These are phyloP conservation scores for Anethum foeniculum DNA, from an alignment of 140 eudicot species.

Conservation along the genomic window DNA sequence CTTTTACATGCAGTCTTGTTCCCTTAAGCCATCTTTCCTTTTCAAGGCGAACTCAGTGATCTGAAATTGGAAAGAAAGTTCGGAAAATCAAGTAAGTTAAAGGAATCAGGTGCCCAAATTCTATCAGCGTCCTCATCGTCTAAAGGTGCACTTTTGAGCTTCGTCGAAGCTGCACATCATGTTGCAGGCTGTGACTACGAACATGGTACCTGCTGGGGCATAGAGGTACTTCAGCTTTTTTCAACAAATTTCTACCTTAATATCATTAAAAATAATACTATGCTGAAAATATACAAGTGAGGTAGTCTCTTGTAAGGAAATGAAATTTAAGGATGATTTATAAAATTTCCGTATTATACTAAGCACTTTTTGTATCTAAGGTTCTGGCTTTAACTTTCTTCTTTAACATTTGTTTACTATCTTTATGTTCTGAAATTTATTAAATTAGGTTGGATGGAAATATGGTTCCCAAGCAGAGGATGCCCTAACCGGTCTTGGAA, in stretches of 20 bases:
- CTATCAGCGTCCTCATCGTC: slow-evolving; percentile 17
- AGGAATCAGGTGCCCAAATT: slow-evolving; percentile 27
- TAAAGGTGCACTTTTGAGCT: slow-evolving; percentile 15
- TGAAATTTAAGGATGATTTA: not conserved
- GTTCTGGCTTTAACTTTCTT: not conserved
- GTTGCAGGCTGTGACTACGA: slow-evolving; percentile 49
- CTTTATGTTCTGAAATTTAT: not conserved
- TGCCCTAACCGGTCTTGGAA: slow-evolving; percentile 30
- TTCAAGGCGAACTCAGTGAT: slow-evolving; percentile 10
- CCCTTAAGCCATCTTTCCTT: not conserved
- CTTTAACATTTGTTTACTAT: not conserved
- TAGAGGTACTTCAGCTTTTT: slow-evolving; percentile 25
- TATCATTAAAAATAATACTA: not conserved
- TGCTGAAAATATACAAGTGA: not conserved
- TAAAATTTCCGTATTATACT: not conserved
- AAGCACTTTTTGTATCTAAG: not conserved
- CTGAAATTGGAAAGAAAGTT: slow-evolving; percentile 28
- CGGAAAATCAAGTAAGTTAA: slow-evolving; percentile 34
- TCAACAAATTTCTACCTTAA: not conserved
- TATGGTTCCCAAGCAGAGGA: slow-evolving; percentile 62
- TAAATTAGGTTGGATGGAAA: slow-evolving; percentile 44
- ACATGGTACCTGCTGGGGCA: slow-evolving; percentile 48
- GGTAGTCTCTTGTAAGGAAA: not conserved
- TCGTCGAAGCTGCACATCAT: slow-evolving; percentile 33
- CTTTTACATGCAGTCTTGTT: not conserved